Conservation (phyloP, 805 yeast species). For the Kodamaea hsintzibuensis region DNA sequence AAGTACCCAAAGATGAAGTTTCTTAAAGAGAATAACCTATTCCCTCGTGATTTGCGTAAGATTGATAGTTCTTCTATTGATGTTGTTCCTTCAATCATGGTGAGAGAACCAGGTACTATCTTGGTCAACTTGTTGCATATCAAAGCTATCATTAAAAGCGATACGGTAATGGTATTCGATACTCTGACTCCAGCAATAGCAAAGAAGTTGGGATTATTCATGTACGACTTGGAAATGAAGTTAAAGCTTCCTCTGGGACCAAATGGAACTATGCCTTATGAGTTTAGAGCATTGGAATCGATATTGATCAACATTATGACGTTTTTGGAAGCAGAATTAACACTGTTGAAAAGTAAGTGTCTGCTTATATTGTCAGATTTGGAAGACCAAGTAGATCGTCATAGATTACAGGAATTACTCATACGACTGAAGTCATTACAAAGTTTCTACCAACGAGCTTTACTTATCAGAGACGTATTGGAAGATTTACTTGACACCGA, state of each 20-base stretch:
- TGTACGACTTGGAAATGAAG: constrained; percentile 82
- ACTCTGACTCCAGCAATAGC: constrained; percentile 69
- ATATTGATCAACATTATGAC: constrained; percentile 81
- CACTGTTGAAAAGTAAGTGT: constrained; percentile 56
- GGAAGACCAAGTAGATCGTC: constrained; percentile 79
- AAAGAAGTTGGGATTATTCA: constrained; percentile 67
- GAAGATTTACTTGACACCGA: constrained; percentile 86
- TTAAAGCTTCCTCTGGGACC: constrained; percentile 39
- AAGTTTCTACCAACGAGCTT: constrained; percentile 71
- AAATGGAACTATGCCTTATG: constrained; percentile 47
- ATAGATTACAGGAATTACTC: constrained; percentile 68
- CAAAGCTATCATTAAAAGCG: constrained; percentile 82
- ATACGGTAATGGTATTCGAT: constrained; percentile 82
- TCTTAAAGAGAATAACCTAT: constrained; percentile 66
- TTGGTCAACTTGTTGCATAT: constrained; percentile 83
- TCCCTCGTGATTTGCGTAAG: constrained; percentile 84
- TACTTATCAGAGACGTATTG: constrained; percentile 74
- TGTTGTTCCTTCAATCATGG: constrained; percentile 86
- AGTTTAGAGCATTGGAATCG: constrained; percentile 80
- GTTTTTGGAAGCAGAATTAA: constrained; percentile 72
- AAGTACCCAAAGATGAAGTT: constrained; percentile 75
- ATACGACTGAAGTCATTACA: constrained; percentile 71
- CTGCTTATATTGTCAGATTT: constrained; percentile 65
- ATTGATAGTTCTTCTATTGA: constrained; percentile 74
- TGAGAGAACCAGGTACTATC: constrained; percentile 70